Percentiles rank a stretch among this genome's conserved stretches.
phyloP scores from a whole-genome alignment of 495 filamentous ascomycete genomes.

The Pseudomonodictys pantanalensis region DNA sequence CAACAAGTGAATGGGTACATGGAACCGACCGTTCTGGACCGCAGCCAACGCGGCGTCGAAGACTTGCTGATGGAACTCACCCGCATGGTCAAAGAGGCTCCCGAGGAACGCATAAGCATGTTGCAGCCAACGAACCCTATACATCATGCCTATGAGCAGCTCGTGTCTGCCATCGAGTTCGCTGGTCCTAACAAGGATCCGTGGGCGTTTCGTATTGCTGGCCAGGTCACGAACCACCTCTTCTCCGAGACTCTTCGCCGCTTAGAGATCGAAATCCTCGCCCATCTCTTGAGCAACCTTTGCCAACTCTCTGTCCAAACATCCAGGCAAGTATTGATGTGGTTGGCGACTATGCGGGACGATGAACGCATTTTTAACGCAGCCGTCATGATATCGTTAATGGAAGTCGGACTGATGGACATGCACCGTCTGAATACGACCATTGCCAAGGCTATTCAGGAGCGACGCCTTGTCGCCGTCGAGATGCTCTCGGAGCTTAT shows the following conservation, averaged over 20 bases:
- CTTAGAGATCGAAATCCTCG: conserved; percentile 77
- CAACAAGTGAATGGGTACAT: conserved; percentile 63
- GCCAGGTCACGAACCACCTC: conserved; percentile 67
- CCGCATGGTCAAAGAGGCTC: conserved; percentile 58
- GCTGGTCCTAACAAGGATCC: conserved; percentile 56
- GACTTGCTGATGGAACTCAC: conserved; percentile 69
- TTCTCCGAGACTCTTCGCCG: conserved; percentile 58
- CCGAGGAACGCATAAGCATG: conserved; percentile 68
- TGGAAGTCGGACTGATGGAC: conserved; percentile 72
- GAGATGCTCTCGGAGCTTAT: conserved; percentile 73
- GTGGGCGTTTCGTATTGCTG: conserved; percentile 63
- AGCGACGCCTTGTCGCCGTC: conserved; percentile 65
- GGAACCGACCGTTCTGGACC: conserved; percentile 52
- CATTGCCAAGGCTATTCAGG: conserved; percentile 65
- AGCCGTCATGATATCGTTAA: conserved; percentile 69
- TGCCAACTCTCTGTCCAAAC: conserved; percentile 73
- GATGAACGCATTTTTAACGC: conserved; percentile 76
- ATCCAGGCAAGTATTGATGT: conserved; percentile 69
- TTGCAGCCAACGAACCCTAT: conserved; percentile 45
- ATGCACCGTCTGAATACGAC: conserved; percentile 75
- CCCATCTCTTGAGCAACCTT: conserved; percentile 75
- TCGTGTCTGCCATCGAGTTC: conserved; percentile 50
- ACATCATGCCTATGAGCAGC: conserved; percentile 47
- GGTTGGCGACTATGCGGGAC: conserved; percentile 66
- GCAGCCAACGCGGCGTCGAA: conserved; percentile 58